Evolutionary conservation across 1,284 basidiomycete genomes (phyloP), one percentile per base, ranked within the genome.

Genomic region (Peniophora sp.): DNA sequence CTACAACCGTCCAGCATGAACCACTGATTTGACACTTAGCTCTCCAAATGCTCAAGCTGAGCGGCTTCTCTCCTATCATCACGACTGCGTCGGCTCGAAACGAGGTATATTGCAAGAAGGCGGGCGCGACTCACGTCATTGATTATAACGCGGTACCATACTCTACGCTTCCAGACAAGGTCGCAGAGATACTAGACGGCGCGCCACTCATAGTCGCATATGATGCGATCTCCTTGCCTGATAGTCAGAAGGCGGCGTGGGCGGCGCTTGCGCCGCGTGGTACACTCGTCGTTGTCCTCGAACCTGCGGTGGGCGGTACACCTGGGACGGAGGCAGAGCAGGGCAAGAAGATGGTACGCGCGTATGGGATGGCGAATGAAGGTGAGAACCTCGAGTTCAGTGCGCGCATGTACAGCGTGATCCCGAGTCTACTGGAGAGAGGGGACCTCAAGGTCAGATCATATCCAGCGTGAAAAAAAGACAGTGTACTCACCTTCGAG

Each of bases 371-470:
- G 5, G 48, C 47, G 8, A 61, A 58, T 67, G 62, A 72, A 9
- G 71, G 71, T 0, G 54, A 59, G 6, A 71, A 69, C 17, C 47
- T 75, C 34, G 67, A 72, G 3, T 71, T 73, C 53, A 52, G 55
- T 23, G 34, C 10, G 34, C 44, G 25, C 19, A 47, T 53, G 50
- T 57, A 27, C 46, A 59, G 27, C 6, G 19, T 17, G 2, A 34
- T 55, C 25, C 24, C 53, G 6, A 50, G 20, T 16, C 43, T 55
- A 34, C 43, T 56, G 19, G 51, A 44, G 24, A 45, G 50, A 5
- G 52, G 51, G 22, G 39, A 25, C 3, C 39, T 56, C 35, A 55
- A 56, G 53, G 55, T 55, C 24, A 17, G 58, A 3, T 5, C 22
- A 11, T 16, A 23, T 16, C 20, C 16, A 10, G 16, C 16, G 16